A percentile compares a stretch with the other conserved stretches of the same genome.
phyloP scores from a whole-genome alignment of 164 flowering plant genomes.

The Vitis labrusca region DNA sequence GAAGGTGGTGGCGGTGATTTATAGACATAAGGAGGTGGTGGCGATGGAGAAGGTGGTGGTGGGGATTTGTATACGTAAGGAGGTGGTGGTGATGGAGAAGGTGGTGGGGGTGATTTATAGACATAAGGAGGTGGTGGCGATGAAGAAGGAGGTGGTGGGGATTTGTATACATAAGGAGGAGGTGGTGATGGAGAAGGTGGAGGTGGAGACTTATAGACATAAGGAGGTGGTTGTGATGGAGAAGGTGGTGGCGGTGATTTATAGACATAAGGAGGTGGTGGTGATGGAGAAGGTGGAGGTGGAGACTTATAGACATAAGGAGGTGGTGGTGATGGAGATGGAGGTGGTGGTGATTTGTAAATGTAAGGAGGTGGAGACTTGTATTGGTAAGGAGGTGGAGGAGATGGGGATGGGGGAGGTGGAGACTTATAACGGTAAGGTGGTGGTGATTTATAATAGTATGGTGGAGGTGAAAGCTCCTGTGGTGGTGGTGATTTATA shows the following conservation, averaged over 20 bases:
- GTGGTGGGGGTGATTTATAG: background rate
- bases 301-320: background rate
- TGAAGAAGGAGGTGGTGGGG: background rate
- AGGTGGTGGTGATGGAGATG: background rate
- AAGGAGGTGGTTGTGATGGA: background rate
- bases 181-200: too few relatives aligned
- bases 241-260: background rate
- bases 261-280: too few relatives aligned
- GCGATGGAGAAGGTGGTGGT: too few relatives aligned
- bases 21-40: too few relatives aligned
- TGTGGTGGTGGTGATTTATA: too few relatives aligned
- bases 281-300: too few relatives aligned
- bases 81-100: background rate
- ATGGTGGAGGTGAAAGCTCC: background rate
- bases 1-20: background rate
- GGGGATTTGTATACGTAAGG: background rate
- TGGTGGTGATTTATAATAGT: background rate
- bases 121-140: background rate
- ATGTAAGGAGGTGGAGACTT: background rate
- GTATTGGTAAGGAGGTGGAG: background rate
- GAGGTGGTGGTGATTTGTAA: background rate
- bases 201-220: too few relatives aligned
- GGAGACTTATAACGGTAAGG: background rate
- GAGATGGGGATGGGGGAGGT: conserved; percentile 2
- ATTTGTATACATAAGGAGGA: too few relatives aligned